phyloP scores from a whole-genome alignment of 352 stramenopile genomes.

The Globisporangium okanoganense region DNA sequence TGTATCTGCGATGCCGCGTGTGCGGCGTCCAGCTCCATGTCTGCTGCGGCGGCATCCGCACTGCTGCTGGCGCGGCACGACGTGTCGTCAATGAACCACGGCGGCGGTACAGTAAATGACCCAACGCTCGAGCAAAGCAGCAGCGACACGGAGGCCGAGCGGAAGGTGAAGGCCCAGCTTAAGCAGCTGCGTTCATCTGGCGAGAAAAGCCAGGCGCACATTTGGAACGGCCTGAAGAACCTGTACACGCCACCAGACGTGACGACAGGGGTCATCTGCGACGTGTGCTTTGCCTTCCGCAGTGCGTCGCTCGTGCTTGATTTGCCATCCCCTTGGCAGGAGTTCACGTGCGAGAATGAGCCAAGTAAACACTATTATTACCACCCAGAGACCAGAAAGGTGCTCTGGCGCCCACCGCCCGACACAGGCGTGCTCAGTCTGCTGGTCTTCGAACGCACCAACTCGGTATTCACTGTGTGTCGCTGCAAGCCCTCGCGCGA shows the following conservation, averaged over 20 bases:
- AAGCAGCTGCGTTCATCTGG: background rate
- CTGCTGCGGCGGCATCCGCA: conserved; percentile 20
- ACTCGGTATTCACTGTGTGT: conserved; percentile 53
- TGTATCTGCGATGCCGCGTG: conserved; percentile 40
- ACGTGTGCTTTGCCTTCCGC: conserved; percentile 42
- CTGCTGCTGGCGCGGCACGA: conserved; percentile 32
- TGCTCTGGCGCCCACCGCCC: conserved; percentile 41
- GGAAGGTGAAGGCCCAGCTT: background rate
- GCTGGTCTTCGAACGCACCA: conserved; percentile 54
- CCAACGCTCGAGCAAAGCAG: background rate
- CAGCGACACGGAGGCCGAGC: background rate
- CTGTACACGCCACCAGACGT: conserved; percentile 44
- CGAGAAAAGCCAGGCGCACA: conserved; percentile 7
- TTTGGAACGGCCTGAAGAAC: conserved; percentile 30
- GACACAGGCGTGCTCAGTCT: conserved; percentile 31
- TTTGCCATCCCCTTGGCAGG: conserved; percentile 39
- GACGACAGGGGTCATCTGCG: conserved; percentile 50
- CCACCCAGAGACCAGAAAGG: conserved; percentile 25
- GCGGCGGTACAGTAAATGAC: background rate
- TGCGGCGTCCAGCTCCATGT: conserved; percentile 17
- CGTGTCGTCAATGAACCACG: background rate
- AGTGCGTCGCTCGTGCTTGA: conserved; percentile 25
- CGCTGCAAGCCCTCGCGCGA: conserved; percentile 56
- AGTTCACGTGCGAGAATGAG: conserved; percentile 39
- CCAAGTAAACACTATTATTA: conserved; percentile 56